Conservation (phyloP, 352 stramenopile genomes). For the Pythium biforme region DNA sequence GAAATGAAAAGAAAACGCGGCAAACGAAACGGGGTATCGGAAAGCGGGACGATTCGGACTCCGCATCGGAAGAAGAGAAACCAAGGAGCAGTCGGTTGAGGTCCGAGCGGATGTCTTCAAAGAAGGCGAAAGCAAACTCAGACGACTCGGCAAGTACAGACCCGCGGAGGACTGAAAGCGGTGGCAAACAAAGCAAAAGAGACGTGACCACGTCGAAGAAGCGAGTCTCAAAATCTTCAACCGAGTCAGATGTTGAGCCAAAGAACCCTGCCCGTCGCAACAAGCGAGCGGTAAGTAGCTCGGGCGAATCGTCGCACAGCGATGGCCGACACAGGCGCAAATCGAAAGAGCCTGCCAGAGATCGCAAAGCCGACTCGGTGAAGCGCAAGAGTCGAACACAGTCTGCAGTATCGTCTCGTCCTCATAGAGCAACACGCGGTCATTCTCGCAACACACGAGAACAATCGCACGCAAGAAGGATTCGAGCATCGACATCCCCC, state of each 20-base stretch:
- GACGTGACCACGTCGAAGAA: neutral
- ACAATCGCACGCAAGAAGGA: neutral
- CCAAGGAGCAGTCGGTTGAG: neutral
- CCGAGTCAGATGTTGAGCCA: neutral
- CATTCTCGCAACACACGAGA: neutral
- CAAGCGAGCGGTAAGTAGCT: neutral
- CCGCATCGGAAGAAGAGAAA: slow-evolving; percentile 4
- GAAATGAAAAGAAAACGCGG: neutral
- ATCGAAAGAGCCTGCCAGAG: neutral
- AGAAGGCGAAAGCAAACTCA: slow-evolving; percentile 1
- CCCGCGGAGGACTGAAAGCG: neutral
- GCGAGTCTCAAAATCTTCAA: neutral
- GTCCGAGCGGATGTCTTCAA: neutral
- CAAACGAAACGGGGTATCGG: neutral
- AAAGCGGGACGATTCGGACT: neutral
- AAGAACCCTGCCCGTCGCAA: neutral
- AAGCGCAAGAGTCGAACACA: neutral
- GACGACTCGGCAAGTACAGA: neutral
- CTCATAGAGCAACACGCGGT: neutral
- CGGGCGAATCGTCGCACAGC: neutral
- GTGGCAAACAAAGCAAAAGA: neutral
- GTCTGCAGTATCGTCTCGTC: neutral
- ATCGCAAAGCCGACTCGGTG: neutral
- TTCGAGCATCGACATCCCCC: neutral
- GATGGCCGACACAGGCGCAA: neutral